Percentiles rank a stretch among this genome's conserved stretches.
Conservation (phyloP, 1,284 basidiomycete species). For the Mycena citricolor region DNA sequence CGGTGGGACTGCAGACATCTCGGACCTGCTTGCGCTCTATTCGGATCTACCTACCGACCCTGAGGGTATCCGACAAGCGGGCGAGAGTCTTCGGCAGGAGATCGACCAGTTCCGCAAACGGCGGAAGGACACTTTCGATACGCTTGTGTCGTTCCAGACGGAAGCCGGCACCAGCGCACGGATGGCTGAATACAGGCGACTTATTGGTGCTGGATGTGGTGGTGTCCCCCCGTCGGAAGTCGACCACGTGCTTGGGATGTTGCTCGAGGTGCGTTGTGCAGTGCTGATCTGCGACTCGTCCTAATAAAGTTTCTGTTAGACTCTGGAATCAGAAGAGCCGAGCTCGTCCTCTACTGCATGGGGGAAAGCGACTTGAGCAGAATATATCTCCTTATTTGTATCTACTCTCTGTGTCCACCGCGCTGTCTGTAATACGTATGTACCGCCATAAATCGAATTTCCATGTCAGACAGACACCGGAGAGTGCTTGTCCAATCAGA, state of each 20-base stretch:
- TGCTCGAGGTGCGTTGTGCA: conserved; percentile 68
- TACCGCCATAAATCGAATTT: background rate
- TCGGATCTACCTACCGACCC: conserved; percentile 57
- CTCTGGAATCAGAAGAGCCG: conserved; percentile 71
- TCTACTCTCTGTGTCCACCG: conserved; percentile 14
- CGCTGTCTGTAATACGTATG: conserved; percentile 17
- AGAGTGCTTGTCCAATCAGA: too few species aligned
- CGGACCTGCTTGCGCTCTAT: conserved; percentile 61
- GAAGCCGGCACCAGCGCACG: conserved; percentile 86
- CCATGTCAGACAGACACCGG: background rate
- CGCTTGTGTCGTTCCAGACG: conserved; percentile 77
- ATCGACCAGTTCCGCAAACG: conserved; percentile 65
- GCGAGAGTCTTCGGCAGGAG: conserved; percentile 63
- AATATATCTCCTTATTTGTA: conserved; percentile 14
- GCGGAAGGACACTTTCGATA: conserved; percentile 70
- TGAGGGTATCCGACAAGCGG: conserved; percentile 56
- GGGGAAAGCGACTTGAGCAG: conserved; percentile 27
- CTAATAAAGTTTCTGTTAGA: conserved; percentile 40
- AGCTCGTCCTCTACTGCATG: conserved; percentile 53
- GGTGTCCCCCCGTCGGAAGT: conserved; percentile 83
- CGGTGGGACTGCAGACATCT: conserved; percentile 58
- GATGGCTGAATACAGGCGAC: conserved; percentile 83
- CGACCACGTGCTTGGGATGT: conserved; percentile 78
- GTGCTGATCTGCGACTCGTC: background rate
- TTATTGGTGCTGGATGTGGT: conserved; percentile 89